phyloP scores from a whole-genome alignment of 1,284 basidiomycete species.

The Fomes fomentarius region DNA sequence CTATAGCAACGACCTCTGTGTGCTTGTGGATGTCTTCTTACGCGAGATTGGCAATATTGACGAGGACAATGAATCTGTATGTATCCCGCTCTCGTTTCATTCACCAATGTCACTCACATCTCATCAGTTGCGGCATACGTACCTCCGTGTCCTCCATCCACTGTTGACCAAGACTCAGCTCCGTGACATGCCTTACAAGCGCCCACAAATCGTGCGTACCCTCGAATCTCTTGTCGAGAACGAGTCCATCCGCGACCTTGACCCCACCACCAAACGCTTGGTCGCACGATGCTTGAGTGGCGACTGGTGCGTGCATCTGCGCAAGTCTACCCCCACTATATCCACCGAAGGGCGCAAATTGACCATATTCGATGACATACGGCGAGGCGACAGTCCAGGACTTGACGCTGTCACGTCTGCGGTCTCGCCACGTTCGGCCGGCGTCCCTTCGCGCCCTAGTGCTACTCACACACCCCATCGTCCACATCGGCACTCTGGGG shows the following conservation, averaged over 20 bases:
- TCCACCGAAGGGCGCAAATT: constrained; percentile 30
- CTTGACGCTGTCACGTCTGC: constrained; percentile 44
- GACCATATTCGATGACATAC: constrained; percentile 23
- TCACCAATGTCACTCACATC: not conserved
- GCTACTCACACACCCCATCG: constrained; percentile 17
- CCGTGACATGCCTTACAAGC: constrained; percentile 85
- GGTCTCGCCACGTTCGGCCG: constrained; percentile 27
- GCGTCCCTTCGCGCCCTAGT: not conserved
- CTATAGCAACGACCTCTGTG: constrained; percentile 96
- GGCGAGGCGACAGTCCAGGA: constrained; percentile 43
- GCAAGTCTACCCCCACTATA: constrained; percentile 38
- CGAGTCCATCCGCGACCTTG: constrained; percentile 79
- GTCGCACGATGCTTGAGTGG: constrained; percentile 91
- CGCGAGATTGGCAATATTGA: constrained; percentile 90
- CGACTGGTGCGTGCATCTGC: constrained; percentile 82
- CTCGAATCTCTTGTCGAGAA: constrained; percentile 82
- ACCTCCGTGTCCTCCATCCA: constrained; percentile 94
- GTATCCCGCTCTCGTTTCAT: constrained; percentile 29
- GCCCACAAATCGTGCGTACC: constrained; percentile 83
- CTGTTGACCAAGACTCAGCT: constrained; percentile 95
- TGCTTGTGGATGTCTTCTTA: constrained; percentile 95
- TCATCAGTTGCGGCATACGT: constrained; percentile 89
- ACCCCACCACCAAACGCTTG: constrained; percentile 85
- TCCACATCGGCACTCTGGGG: constrained; percentile 18
- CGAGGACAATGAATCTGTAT: constrained; percentile 90